Evolutionary conservation across 495 filamentous ascomycete genomes (phyloP).

Genomic region (Penicillium flavigenum): DNA sequence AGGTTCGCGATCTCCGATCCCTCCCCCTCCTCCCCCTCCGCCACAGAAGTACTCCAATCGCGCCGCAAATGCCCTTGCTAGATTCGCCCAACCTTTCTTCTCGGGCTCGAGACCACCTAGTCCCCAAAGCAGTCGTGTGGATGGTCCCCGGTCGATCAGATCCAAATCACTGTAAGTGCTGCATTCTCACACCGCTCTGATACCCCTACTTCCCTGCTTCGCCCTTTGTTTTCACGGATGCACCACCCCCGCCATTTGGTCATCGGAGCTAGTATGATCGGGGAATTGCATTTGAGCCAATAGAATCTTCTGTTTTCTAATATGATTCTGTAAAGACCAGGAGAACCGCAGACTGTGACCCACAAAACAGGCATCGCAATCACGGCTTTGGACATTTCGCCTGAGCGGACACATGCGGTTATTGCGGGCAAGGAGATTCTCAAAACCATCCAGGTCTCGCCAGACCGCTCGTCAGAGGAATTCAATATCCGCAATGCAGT

Average conservation of each 20-base stretch:
- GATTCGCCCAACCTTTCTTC: slow-evolving; percentile 58
- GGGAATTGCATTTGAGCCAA: slow-evolving; percentile 11
- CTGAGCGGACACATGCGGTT: slow-evolving; percentile 71
- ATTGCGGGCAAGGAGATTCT: slow-evolving; percentile 81
- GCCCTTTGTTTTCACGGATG: background rate
- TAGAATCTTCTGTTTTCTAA: slow-evolving; percentile 20
- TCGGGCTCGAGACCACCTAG: slow-evolving; percentile 56
- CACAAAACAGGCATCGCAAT: slow-evolving; percentile 74
- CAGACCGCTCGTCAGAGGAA: slow-evolving; percentile 68
- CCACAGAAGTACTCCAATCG: slow-evolving; percentile 51
- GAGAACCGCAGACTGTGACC: slow-evolving; percentile 68
- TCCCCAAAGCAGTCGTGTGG: slow-evolving; percentile 43
- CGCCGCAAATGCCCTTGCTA: slow-evolving; percentile 55
- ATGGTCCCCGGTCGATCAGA: slow-evolving; percentile 40
- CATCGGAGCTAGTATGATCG: slow-evolving; percentile 12
- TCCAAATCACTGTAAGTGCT: slow-evolving; percentile 45
- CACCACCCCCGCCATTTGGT: slow-evolving; percentile 13
- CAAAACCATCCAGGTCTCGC: slow-evolving; percentile 74
- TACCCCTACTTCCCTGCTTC: background rate
- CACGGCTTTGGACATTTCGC: slow-evolving; percentile 73
- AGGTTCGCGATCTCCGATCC: slow-evolving; percentile 38
- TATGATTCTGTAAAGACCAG: slow-evolving; percentile 45
- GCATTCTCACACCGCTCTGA: slow-evolving; percentile 28
- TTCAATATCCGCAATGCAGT: slow-evolving; percentile 79
- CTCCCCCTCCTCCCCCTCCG: slow-evolving; percentile 52